Evolutionary conservation across 2,329 filamentous ascomycete species (phyloP), one percentile per base, ranked within the genome.

Genomic region (Verticillium longisporum): DNA sequence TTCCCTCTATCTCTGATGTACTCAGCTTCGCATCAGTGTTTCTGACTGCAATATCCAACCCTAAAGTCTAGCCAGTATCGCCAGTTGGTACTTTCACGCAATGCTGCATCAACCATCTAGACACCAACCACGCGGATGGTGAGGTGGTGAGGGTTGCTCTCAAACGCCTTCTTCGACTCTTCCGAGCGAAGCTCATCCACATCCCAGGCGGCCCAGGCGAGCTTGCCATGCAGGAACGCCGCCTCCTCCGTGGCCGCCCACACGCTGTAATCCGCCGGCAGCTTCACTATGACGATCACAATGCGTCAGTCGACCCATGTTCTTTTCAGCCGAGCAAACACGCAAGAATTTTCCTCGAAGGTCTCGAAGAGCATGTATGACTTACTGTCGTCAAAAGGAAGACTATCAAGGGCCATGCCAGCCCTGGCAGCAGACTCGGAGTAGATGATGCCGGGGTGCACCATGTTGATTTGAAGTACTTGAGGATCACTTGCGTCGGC

Each of bases 131-230:
- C 7, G 18, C 18, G 45, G 45, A 53, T 10, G 18, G 18, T 57
- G 5, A 70, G 62, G 36, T 62, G 69, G 34, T 65, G 41, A 4
- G 57, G 58, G 32, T 69, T 60, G 10, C 58, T 59, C 4, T 62
- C 58, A 26, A 70, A 38, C 11, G 38, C 50, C 37, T 64, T 60
- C 31, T 60, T 53, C 11, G 63, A 59, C 1, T 59, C 60, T 32
- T 60, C 58, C 14, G 60, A 59, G 66, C 77, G 77, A 37, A 83
- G 71, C 64, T 83, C 80, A 45, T 79, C 73, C 0, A 82, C 74
- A 66, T 83, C 81, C 80, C 80, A 83, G 26, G 78, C 78, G 11
- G 75, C 72, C 76, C 78, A 83, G 0, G 82, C 66, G 26, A 78
- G 77, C 56, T 76, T 78, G 3, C 75, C 72, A 50, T 74, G 77